phyloP scores from a whole-genome alignment of 2,329 filamentous ascomycete species.

The Penicillium sp. region DNA sequence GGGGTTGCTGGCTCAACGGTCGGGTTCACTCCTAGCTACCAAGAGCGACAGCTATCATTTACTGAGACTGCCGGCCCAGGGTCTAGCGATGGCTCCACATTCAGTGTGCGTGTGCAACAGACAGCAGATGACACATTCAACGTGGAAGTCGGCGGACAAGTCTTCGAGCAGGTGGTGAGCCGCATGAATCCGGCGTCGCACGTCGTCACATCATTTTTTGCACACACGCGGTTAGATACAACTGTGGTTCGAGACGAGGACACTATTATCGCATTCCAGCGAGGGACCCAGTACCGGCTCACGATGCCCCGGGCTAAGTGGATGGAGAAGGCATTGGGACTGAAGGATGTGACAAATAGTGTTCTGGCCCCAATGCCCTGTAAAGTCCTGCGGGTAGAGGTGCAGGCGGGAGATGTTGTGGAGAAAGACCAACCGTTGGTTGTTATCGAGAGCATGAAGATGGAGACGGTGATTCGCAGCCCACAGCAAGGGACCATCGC shows the following conservation, averaged over 20 bases:
- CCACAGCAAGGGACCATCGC: conserved; percentile 70
- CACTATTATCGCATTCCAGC: conserved; percentile 72
- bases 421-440: conserved; percentile 83
- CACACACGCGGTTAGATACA: conserved; percentile 73
- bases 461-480: conserved; percentile 80
- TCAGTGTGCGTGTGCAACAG: conserved; percentile 53
- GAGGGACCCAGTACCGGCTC: conserved; percentile 58
- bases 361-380: conserved; percentile 96
- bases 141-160: conserved; percentile 45
- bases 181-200: conserved; percentile 47
- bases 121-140: conserved; percentile 50
- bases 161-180: conserved; percentile 48
- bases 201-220: conserved; percentile 72
- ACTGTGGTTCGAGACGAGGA: conserved; percentile 62
- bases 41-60: conserved; percentile 62
- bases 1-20: conserved; percentile 37
- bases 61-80: conserved; percentile 48
- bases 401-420: conserved; percentile 75
- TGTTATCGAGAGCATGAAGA: conserved; percentile 90
- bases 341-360: conserved; percentile 76
- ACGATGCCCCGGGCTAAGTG: conserved; percentile 64
- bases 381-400: conserved; percentile 88
- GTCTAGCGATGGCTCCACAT: conserved; percentile 37
- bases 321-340: conserved; percentile 82
- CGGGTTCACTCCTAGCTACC: conserved; percentile 62